Conservation (phyloP, 805 yeast species). For the Saccharomycopsis malanga region DNA sequence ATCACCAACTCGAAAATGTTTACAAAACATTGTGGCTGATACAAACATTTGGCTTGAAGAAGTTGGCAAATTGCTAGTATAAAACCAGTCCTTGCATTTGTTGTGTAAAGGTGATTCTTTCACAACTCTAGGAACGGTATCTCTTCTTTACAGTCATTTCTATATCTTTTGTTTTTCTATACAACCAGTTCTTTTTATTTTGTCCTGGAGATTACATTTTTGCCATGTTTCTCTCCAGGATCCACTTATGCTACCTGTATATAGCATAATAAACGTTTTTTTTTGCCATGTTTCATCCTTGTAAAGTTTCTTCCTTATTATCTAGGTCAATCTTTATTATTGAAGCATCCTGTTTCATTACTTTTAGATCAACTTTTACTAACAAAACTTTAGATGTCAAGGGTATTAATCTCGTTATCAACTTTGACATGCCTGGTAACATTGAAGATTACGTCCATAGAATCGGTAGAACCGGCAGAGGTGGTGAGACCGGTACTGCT, state of each 20-base stretch:
- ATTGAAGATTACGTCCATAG: constrained; percentile 98
- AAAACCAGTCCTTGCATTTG: background rate
- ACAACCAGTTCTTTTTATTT: background rate
- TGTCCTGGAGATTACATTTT: background rate
- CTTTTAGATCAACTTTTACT: background rate
- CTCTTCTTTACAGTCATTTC: background rate
- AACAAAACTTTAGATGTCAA: constrained; percentile 66
- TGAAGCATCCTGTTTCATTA: constrained; percentile 6
- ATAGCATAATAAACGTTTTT: background rate
- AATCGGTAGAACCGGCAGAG: constrained; percentile 99
- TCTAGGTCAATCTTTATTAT: constrained; percentile 3
- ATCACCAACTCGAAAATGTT: background rate
- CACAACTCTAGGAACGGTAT: background rate
- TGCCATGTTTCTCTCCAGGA: background rate
- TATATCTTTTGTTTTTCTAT: background rate
- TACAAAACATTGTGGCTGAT: background rate
- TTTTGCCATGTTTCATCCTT: background rate
- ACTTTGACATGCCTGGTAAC: constrained; percentile 96
- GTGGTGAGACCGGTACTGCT: constrained; percentile 94
- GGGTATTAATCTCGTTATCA: constrained; percentile 89
- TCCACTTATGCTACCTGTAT: background rate
- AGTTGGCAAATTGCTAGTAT: background rate
- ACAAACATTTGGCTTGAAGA: background rate
- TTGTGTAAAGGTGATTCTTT: background rate
- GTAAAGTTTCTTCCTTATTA: background rate